Conservation (phyloP, 805 yeast species). For the Ogataea degrootiae region DNA sequence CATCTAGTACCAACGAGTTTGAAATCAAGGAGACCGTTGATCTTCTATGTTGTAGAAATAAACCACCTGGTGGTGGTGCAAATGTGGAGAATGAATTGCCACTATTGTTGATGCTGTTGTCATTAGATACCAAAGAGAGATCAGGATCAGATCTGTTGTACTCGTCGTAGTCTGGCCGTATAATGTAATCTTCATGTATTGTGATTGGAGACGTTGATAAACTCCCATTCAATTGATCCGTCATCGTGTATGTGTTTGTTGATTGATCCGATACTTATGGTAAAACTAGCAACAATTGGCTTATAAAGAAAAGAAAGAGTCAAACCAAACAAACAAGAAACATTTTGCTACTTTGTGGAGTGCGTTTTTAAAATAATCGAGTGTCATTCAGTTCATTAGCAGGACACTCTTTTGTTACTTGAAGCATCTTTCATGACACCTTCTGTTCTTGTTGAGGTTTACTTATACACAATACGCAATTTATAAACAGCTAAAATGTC, state of each 20-base stretch:
- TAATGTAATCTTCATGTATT: conserved; percentile 23
- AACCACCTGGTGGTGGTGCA: neutral
- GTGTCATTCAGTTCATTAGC: no score
- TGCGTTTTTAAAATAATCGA: no score
- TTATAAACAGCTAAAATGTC: no score
- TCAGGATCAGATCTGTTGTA: neutral
- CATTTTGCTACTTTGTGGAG: no score
- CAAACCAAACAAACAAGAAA: no score
- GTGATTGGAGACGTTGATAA: conserved; percentile 15
- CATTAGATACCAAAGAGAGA: neutral
- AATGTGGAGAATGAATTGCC: neutral
- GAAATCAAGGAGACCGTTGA: conserved; percentile 19
- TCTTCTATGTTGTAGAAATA: conserved; percentile 8
- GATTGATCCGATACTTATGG: conserved; percentile 2
- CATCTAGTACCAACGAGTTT: conserved; percentile 15
- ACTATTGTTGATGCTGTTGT: neutral
- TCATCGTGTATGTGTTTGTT: neutral
- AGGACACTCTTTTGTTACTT: no score
- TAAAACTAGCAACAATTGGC: no score
- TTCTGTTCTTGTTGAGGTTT: no score
- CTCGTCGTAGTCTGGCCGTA: conserved; percentile 6
- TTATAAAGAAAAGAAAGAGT: no score
- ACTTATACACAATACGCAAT: no score
- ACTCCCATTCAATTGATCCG: conserved; percentile 1
- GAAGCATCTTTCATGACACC: no score